phyloP scores from a whole-genome alignment of 108 stramenopile species.

The Conticribra guillardii region DNA sequence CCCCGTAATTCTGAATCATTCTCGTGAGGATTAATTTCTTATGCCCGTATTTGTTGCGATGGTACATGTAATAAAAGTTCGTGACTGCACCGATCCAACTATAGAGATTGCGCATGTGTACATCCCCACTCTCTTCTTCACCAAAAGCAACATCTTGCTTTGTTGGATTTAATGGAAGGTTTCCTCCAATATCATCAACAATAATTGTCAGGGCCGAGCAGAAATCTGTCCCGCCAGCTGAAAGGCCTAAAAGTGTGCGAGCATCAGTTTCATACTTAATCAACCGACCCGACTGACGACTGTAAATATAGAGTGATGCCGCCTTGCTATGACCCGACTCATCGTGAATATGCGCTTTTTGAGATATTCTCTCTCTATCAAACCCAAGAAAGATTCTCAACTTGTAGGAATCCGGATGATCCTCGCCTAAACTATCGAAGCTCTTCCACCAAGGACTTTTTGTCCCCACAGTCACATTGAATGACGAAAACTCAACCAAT shows the following conservation, averaged over 20 bases:
- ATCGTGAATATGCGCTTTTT: background rate
- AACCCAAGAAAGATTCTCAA: constrained; percentile 41
- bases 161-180: background rate
- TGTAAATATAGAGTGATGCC: constrained; percentile 55
- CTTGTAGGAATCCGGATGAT: constrained; percentile 8
- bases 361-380: constrained; percentile 18
- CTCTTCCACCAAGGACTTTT: constrained; percentile 4
- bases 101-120: constrained; percentile 48
- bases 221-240: constrained; percentile 55
- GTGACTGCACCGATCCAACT: constrained; percentile 46
- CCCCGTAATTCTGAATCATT: constrained; percentile 5
- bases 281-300: constrained; percentile 60
- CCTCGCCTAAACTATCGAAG: constrained; percentile 2
- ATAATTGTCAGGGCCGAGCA: constrained; percentile 63
- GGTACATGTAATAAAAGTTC: constrained; percentile 38
- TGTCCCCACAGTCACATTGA: constrained; percentile 40
- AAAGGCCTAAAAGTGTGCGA: constrained; percentile 35
- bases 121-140: constrained; percentile 34
- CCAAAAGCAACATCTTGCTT: constrained; percentile 29
- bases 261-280: constrained; percentile 58
- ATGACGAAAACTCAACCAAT: constrained; percentile 55
- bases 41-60: constrained; percentile 23
- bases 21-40: constrained; percentile 13
- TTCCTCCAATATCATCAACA: constrained; percentile 10
- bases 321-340: constrained; percentile 17